Evolutionary conservation across 1,284 basidiomycete genomes (phyloP), one percentile per base, ranked within the genome.

Genomic region (Vanrija humicola): DNA sequence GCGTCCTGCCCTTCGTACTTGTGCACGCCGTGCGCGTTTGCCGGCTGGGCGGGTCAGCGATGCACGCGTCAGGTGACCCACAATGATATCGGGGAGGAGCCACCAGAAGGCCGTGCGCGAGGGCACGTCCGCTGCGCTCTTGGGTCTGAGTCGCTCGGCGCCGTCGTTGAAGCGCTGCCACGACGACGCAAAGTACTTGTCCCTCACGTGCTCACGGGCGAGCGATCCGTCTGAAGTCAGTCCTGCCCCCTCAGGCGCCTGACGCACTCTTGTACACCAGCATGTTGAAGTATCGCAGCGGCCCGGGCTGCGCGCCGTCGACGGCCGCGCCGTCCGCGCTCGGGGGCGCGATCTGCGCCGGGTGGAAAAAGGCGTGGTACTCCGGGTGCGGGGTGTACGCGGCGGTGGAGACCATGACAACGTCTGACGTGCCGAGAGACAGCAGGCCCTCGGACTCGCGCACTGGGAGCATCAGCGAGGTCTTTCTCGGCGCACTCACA

Each of bases 351-450:
- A 68, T 68, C 49, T 72, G 69, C 3, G 78, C 79, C 0, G 80
- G 80, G 58, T 80, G 78, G 62, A 76, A 74, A 59, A 81, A 80
- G 15, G 77, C 73, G 62, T 81, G 80, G 60, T 75, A 79, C 52
- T 80, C 78, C 1, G 72, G 67, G 55, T 76, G 65, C 10, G 80
- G 79, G 38, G 70, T 67, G 58, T 80, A 80, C 29, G 48, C 48
- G 19, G 56, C 60, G 0, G 72, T 86, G 3, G 88, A 88, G 47
- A 94, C 82, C 19, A 94, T 81, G 62, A 92, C 84, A 0, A 91
- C 94, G 14, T 91, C 92, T 0, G 89, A 92, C 7, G 91, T 96
- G 29, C 91, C 91, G n/a, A 95, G 82, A 10, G 89, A 92, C 29
- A 95, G 82, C 40, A 95, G 80, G 7, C 89, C 91, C 69, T 95